Evolutionary conservation across 345 rosid genomes (phyloP).

Genomic region (Salix viminalis): DNA sequence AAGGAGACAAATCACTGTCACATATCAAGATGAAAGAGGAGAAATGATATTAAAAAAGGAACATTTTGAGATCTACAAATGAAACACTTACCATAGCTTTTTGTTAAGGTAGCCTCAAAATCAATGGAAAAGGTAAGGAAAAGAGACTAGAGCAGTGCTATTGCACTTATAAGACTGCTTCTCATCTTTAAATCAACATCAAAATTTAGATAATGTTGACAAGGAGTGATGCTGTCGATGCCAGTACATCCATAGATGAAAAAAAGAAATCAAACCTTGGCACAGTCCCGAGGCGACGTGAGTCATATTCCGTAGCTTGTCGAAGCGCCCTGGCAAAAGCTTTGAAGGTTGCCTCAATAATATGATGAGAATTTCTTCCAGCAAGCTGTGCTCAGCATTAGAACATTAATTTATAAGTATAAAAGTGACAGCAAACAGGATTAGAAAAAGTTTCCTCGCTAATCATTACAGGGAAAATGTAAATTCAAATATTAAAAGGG

Average conservation of each 20-base stretch:
- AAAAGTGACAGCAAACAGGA: background rate
- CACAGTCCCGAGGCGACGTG: slow-evolving; percentile 70
- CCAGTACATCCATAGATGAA: background rate
- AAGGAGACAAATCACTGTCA: background rate
- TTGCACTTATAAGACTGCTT: background rate
- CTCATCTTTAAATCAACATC: background rate
- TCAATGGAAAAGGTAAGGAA: background rate
- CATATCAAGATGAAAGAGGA: background rate
- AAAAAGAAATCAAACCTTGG: slow-evolving; percentile 53
- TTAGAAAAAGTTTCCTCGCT: background rate
- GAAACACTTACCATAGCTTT: background rate
- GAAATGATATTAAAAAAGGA: background rate
- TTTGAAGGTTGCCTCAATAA: slow-evolving; percentile 92
- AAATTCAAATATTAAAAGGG: background rate
- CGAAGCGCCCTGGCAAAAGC: slow-evolving; percentile 96
- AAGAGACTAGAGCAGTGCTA: background rate
- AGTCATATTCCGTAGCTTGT: slow-evolving; percentile 77
- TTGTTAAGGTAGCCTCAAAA: background rate
- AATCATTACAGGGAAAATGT: background rate
- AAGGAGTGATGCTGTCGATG: background rate
- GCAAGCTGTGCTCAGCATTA: slow-evolving; percentile 54
- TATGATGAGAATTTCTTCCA: slow-evolving; percentile 88
- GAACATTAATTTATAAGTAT: background rate
- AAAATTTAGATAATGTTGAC: background rate
- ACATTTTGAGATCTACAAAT: background rate